Conservation (phyloP, 352 stramenopile species). For the Globisporangium abappressorium region DNA sequence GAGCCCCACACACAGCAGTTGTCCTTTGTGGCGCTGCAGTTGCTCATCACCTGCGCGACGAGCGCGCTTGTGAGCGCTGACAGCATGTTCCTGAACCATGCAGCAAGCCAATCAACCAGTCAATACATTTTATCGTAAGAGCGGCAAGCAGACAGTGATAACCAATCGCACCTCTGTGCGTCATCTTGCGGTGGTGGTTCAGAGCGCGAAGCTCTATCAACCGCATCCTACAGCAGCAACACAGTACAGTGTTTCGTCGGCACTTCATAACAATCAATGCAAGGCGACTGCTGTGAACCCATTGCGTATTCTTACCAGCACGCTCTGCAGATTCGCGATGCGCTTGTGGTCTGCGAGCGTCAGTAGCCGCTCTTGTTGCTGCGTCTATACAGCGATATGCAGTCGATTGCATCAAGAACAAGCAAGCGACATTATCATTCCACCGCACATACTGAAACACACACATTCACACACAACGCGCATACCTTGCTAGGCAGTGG, state of each 20-base stretch:
- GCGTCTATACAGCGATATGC: background rate
- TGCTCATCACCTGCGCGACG: conserved; percentile 38
- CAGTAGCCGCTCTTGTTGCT: conserved; percentile 24
- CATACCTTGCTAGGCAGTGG: background rate
- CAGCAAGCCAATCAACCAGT: background rate
- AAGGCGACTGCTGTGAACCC: background rate
- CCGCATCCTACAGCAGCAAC: background rate
- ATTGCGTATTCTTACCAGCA: conserved; percentile 21
- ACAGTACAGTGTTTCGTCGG: background rate
- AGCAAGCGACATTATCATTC: background rate
- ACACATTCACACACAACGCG: background rate
- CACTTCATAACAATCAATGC: background rate
- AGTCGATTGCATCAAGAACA: background rate
- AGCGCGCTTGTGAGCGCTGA: conserved; percentile 32
- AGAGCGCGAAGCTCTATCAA: background rate
- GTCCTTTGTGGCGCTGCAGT: conserved; percentile 38
- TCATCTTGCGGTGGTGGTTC: background rate
- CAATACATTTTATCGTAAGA: background rate
- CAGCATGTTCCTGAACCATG: conserved; percentile 40
- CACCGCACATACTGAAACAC: background rate
- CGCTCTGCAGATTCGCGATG: conserved; percentile 47
- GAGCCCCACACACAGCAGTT: conserved; percentile 59
- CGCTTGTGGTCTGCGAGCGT: conserved; percentile 56
- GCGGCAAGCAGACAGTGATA: background rate
- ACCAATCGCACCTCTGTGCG: background rate